Conservation (phyloP, 768 basidiomycete species). For the Termitomyces sp. region DNA sequence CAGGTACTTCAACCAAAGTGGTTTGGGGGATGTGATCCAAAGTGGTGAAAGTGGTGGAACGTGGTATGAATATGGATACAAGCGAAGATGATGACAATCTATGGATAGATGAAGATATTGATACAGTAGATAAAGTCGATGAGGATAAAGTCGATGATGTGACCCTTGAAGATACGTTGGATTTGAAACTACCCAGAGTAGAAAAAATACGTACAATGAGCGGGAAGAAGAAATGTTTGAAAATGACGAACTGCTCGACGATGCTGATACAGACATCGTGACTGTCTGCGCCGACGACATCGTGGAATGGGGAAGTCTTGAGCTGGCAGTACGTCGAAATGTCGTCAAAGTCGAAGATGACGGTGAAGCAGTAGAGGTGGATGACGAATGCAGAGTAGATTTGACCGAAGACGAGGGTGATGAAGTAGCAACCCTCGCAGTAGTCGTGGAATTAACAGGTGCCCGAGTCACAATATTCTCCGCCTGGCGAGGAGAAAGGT, state of each 20-base stretch:
- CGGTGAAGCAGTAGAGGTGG: neutral
- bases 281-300: neutral
- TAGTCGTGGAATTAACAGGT: neutral
- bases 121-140: neutral
- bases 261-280: neutral
- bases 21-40: constrained; percentile 3
- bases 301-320: neutral
- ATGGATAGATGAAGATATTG: neutral
- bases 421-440: neutral
- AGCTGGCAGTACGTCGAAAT: neutral
- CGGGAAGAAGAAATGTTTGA: neutral
- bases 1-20: neutral
- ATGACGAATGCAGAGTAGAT: neutral
- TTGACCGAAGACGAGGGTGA: neutral
- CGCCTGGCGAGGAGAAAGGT: constrained; percentile 5
- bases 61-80: neutral
- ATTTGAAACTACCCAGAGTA: neutral
- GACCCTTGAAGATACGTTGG: neutral
- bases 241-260: neutral
- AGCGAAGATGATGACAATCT: neutral
- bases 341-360: neutral
- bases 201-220: neutral
- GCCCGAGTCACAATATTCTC: neutral
- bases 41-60: neutral
- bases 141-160: neutral